These are phyloP conservation scores for Globisporangium abappressorium DNA, from an alignment of 352 stramenopile species.

Conservation along the genomic window DNA sequence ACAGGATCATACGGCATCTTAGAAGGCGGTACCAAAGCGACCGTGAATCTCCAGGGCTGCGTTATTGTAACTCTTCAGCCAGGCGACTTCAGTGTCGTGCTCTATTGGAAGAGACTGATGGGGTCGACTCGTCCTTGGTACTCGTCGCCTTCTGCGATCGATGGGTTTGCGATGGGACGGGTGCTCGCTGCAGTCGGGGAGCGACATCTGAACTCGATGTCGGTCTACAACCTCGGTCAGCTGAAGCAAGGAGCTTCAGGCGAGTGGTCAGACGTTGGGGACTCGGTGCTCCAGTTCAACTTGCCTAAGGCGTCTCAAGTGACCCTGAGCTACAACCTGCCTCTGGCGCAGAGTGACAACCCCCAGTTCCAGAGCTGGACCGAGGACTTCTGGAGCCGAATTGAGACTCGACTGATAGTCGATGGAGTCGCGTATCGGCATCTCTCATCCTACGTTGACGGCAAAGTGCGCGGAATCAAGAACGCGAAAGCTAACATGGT, in stretches of 20 bases:
- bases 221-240: constrained; percentile 54
- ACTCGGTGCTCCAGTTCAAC: constrained; percentile 72
- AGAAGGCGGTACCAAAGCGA: constrained; percentile 49
- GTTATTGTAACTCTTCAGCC: constrained; percentile 62
- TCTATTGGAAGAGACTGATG: constrained; percentile 57
- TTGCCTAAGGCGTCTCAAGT: constrained; percentile 53
- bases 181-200: constrained; percentile 55
- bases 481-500: constrained; percentile 68
- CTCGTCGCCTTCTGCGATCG: constrained; percentile 48
- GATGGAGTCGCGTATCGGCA: constrained; percentile 71
- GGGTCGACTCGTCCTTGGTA: constrained; percentile 61
- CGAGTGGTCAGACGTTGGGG: constrained; percentile 73
- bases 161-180: constrained; percentile 72
- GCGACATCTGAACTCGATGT: constrained; percentile 38
- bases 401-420: constrained; percentile 61
- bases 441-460: constrained; percentile 64
- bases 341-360: constrained; percentile 70
- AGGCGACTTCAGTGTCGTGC: constrained; percentile 53
- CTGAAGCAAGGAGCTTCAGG: constrained; percentile 27
- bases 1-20: constrained; percentile 64
- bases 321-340: constrained; percentile 71
- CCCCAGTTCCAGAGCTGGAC: constrained; percentile 56
- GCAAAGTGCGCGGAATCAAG: constrained; percentile 67
- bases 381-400: constrained; percentile 41
- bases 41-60: constrained; percentile 52